Conservation (phyloP, 2,329 filamentous ascomycete species). For the Arthrocladium fulminans region DNA sequence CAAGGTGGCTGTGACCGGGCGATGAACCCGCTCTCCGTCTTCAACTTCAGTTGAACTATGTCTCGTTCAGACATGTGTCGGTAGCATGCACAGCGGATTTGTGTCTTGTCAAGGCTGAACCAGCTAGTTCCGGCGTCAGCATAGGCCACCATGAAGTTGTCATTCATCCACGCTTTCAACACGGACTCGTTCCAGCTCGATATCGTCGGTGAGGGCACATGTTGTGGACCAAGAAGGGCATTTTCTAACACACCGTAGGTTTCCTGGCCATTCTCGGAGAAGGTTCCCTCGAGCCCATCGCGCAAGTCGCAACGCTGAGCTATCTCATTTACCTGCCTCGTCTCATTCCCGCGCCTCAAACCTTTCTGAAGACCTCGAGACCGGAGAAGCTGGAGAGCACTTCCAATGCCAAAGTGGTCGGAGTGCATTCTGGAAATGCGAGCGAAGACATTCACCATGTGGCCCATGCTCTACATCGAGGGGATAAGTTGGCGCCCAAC, state of each 20-base stretch:
- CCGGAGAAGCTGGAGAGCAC: constrained; percentile 35
- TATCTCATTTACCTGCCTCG: constrained; percentile 42
- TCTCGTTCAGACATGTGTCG: neutral
- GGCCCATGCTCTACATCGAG: constrained; percentile 33
- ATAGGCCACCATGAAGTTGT: constrained; percentile 11
- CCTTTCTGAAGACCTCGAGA: constrained; percentile 38
- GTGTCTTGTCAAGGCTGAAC: neutral
- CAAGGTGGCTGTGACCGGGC: constrained; percentile 2
- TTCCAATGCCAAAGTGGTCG: constrained; percentile 34
- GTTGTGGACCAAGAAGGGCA: neutral
- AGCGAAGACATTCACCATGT: constrained; percentile 41
- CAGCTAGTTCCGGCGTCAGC: neutral
- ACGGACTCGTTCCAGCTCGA: constrained; percentile 40
- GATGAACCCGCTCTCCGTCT: neutral
- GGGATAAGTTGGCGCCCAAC: constrained; percentile 29
- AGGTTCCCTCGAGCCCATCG: constrained; percentile 42
- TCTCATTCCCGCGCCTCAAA: constrained; percentile 43
- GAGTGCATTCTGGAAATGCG: constrained; percentile 40
- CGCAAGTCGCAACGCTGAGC: constrained; percentile 43
- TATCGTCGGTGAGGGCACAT: constrained; percentile 37
- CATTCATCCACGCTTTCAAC: constrained; percentile 15
- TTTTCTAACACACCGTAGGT: constrained; percentile 13
- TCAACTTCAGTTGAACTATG: neutral
- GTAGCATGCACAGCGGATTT: neutral
- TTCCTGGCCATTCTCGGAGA: constrained; percentile 48